Evolutionary conservation across 306 rosid genomes (phyloP).

Genomic region (Cotoneaster glaucophyllus): DNA sequence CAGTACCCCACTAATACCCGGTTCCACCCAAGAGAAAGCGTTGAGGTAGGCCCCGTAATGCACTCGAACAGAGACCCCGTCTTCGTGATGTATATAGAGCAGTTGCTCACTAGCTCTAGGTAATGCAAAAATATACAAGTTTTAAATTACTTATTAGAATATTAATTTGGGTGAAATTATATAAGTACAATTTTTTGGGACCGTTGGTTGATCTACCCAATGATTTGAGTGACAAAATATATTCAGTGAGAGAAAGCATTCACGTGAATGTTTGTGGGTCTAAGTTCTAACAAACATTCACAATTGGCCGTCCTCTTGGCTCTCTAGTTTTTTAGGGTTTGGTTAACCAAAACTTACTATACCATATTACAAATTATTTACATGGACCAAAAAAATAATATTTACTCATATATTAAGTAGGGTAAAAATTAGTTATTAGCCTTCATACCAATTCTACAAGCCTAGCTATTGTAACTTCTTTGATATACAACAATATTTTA

Average conservation of each 20-base stretch:
- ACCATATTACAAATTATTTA: not conserved
- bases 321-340: not conserved
- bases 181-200: not conserved
- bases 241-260: constrained; percentile 2
- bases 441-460: not conserved
- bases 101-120: not conserved
- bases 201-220: constrained; percentile 13
- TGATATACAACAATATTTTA: no score
- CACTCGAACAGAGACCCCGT: not conserved
- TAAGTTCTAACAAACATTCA: constrained; percentile 33
- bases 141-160: not conserved
- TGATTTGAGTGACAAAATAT: constrained; percentile 20
- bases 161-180: not conserved
- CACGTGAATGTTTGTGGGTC: constrained; percentile 48
- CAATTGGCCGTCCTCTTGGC: not conserved
- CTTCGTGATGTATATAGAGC: not conserved
- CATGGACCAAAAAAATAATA: not conserved
- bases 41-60: not conserved
- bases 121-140: not conserved
- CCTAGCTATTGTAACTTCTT: no score
- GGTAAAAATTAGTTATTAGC: not conserved
- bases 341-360: not conserved
- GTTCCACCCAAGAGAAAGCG: no score
- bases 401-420: not conserved
- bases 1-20: no score